Evolutionary conservation across 352 stramenopile genomes (phyloP), one percentile per base, ranked within the genome.

Genomic region (Phytophthora quininea): DNA sequence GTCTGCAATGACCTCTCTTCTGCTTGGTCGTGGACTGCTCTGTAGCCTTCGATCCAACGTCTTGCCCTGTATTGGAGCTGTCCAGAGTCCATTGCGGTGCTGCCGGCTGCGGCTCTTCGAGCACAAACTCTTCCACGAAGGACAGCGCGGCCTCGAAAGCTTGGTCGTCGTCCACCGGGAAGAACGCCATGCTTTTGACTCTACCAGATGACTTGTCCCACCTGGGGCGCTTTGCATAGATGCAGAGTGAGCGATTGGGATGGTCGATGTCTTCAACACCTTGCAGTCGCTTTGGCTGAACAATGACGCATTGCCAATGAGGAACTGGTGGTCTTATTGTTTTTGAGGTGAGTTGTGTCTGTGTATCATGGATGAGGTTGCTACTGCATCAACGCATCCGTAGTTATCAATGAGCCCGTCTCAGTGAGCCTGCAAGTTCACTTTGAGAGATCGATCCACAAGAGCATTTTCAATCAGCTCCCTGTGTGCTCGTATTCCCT

Each of bases 401-500:
- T 24, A 24, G 19, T 24, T 24, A 24, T 24, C 19, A 24, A 24
- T 24, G 19, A 24, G 19, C 19, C 19, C 19, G 19, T 24, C 19
- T 24, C 19, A 24, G 19, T 24, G 19, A 24, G 19, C 19, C 19
- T 24, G 19, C 19, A 24, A 24, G 19, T 24, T 24, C 19, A 24
- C 19, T 24, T 24, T 24, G 19, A 24, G 8, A 30, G 38, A 52
- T 50, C 46, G 51, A 40, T 72, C 65, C 0, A 62, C 53, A 4
- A 85, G 69, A 10, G 67, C 59, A 32, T 86, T 86, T 59, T 82
- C 77, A 11, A 86, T 84, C 54, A 69, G 65, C 56, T 86, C 65
- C 7, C 66, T 66, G 32, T 73, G 77, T 14, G 59, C 55, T 6
- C 64, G 51, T 24, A 80, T 71, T 57, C 80, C 80, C 7, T 67